phyloP scores from a whole-genome alignment of 192 early-diverging fungal genomes.

The Phycomyces nitens region DNA sequence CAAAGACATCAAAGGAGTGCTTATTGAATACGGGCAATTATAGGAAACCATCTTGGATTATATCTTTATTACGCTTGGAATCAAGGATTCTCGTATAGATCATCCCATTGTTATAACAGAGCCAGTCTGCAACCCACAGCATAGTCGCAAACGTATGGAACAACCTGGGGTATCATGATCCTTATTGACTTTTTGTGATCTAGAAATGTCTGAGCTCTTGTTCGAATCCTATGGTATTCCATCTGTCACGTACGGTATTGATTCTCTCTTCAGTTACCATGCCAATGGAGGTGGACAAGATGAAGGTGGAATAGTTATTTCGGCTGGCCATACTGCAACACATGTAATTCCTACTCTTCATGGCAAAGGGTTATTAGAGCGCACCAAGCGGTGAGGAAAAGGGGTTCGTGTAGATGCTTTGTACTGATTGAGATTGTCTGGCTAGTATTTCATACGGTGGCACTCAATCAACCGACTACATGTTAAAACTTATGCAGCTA shows the following conservation, averaged over 20 bases:
- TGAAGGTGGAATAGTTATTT: conserved; percentile 69
- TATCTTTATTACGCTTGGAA: conserved; percentile 75
- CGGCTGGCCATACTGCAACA: conserved; percentile 66
- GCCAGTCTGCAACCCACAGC: conserved; percentile 68
- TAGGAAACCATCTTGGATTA: conserved; percentile 87
- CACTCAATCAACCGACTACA: conserved; percentile 66
- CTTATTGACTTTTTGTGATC: background rate
- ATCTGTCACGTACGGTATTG: conserved; percentile 80
- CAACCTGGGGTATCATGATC: background rate
- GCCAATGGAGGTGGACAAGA: conserved; percentile 56
- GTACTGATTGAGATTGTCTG: too few species aligned
- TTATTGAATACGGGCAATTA: too few species aligned
- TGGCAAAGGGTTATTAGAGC: conserved; percentile 56
- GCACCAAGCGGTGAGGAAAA: conserved; percentile 64
- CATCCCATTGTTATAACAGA: conserved; percentile 91
- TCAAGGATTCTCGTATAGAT: conserved; percentile 61
- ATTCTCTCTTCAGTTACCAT: conserved; percentile 85
- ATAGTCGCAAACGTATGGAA: conserved; percentile 66
- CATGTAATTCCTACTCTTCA: conserved; percentile 73
- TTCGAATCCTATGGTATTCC: conserved; percentile 84
- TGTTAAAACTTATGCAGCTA: conserved; percentile 84
- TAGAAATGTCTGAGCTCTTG: conserved; percentile 83
- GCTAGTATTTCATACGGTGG: conserved; percentile 78
- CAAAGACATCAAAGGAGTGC: too few species aligned
- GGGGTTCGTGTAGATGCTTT: too few species aligned